A percentile compares a stretch with the other conserved stretches of the same genome.
phyloP scores from a whole-genome alignment of 2,329 filamentous ascomycete species.

The Coniochaeta sp. region DNA sequence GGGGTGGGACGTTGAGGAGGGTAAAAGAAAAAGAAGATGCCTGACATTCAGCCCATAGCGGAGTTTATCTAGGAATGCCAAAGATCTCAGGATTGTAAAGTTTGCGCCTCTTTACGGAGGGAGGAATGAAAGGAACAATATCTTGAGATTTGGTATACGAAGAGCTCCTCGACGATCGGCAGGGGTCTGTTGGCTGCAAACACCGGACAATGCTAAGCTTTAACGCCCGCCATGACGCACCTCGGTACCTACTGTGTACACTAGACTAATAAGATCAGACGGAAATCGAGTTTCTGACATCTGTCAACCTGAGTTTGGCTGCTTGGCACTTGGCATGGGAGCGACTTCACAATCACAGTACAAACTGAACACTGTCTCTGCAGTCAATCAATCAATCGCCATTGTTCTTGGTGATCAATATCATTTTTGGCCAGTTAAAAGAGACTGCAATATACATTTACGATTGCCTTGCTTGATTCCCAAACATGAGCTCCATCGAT shows the following conservation, averaged over 20 bases:
- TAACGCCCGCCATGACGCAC: not conserved
- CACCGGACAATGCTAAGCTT: not conserved
- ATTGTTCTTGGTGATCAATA: no score
- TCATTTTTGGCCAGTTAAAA: no score
- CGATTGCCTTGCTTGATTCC: not conserved
- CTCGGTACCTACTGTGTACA: no score
- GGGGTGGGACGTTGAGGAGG: no score
- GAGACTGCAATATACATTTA: not conserved
- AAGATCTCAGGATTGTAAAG: not conserved
- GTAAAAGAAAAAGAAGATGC: not conserved
- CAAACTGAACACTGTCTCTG: no score
- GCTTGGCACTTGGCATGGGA: not conserved
- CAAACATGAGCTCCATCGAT: constrained; percentile 20
- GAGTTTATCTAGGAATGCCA: not conserved
- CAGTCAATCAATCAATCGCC: no score
- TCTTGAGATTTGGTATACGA: not conserved
- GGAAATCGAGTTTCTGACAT: no score
- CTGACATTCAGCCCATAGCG: not conserved
- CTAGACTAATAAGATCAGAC: no score
- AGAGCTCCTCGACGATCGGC: not conserved
- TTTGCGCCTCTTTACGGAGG: not conserved
- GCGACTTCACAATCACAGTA: no score
- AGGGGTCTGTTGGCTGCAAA: not conserved
- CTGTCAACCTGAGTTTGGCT: not conserved
- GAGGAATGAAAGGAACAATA: constrained; percentile 2